These are phyloP conservation scores for Prunus fruticosa DNA, from an alignment of 306 rosid genomes.

Conservation along the genomic window DNA sequence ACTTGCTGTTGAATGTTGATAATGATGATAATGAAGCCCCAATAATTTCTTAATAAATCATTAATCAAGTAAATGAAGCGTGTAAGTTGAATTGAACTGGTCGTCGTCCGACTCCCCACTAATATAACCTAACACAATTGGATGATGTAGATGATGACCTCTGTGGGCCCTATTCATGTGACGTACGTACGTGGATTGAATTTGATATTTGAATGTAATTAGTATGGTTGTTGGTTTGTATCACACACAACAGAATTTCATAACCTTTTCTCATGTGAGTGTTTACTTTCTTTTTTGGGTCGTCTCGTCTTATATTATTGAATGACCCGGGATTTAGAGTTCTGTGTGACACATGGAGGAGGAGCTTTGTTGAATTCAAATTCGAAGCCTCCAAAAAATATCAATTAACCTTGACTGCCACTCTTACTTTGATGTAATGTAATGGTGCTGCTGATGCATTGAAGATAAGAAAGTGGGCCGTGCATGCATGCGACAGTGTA, in stretches of 20 bases:
- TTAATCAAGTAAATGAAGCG: neutral
- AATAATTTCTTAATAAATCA: too few species aligned
- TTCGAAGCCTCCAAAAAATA: too few species aligned
- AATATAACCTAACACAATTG: neutral
- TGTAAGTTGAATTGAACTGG: neutral
- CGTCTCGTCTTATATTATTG: neutral
- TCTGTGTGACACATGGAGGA: neutral
- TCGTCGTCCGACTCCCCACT: neutral
- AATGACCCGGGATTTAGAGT: neutral
- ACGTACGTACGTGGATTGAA: neutral
- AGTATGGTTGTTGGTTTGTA: too few species aligned
- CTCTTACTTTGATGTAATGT: neutral
- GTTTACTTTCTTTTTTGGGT: too few species aligned
- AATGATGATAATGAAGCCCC: too few species aligned
- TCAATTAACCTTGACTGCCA: neutral
- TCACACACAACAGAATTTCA: too few species aligned
- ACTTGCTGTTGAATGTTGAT: too few species aligned
- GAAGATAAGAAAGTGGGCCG: constrained; percentile 23
- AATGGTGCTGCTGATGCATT: neutral
- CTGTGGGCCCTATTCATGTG: neutral
- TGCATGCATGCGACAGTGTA: neutral
- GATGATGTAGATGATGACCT: neutral
- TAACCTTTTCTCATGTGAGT: neutral
- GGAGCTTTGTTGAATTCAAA: neutral
- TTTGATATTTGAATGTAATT: too few species aligned